Conservation (phyloP, 1,139 yeast genomes). For the Blastobotrys illinoisensis region DNA sequence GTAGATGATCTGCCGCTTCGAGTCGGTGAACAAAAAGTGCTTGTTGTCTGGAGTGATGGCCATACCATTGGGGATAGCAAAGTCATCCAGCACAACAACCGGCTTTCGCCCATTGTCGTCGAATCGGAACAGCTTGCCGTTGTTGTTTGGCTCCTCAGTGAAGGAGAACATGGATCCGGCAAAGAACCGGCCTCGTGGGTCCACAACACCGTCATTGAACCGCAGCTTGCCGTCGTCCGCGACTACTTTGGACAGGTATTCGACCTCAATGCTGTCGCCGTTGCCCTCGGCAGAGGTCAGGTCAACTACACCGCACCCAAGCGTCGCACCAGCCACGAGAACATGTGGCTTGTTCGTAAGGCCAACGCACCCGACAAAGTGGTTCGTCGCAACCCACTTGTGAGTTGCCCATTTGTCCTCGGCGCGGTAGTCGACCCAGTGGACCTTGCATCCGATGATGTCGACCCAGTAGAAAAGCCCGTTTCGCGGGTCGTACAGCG, state of each 20-base stretch:
- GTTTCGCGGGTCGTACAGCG: constrained; percentile 29
- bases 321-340: constrained; percentile 27
- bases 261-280: constrained; percentile 18
- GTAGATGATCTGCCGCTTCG: constrained; percentile 54
- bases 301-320: constrained; percentile 30
- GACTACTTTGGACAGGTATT: constrained; percentile 17
- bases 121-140: constrained; percentile 32
- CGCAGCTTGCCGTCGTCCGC: constrained; percentile 17
- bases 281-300: constrained; percentile 18
- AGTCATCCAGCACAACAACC: constrained; percentile 13
- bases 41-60: constrained; percentile 54
- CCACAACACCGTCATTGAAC: constrained; percentile 34
- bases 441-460: constrained; percentile 26
- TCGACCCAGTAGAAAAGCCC: constrained; percentile 31
- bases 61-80: constrained; percentile 54
- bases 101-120: constrained; percentile 22
- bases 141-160: constrained; percentile 15
- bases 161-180: constrained; percentile 30
- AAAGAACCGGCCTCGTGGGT: constrained; percentile 33
- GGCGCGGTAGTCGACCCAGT: constrained; percentile 24
- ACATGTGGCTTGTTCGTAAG: constrained; percentile 28
- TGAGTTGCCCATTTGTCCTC: constrained; percentile 19
- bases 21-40: constrained; percentile 67
- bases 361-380: constrained; percentile 30
- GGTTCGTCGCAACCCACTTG: constrained; percentile 18